Base-by-base conservation (phyloP, 345 rosid species). In the Linum usitatissimum region DNA sequence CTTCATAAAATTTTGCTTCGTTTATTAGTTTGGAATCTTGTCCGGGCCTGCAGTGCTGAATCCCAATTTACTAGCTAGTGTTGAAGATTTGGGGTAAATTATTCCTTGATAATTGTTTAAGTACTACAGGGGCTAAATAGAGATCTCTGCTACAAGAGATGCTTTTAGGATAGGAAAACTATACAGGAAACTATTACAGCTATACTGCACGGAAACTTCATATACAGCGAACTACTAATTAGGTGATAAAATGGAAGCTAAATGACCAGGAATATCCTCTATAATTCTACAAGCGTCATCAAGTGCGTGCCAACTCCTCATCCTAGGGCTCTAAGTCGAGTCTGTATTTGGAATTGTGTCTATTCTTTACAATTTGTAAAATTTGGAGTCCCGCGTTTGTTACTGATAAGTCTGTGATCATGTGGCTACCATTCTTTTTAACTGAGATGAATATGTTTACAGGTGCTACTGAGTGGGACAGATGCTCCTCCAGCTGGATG, bases 401-500 rank as follows among this genome's bases (percentile, higher is more conserved):
- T 45, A 10, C 17, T 45, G 14, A 45, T 3, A 12, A 45, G 51
- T 0, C 30, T 55, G 6, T 28, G 30, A 34, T 48, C 30, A n/a
- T 30, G 53, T 20, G 6, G 10, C 28, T 15, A 0, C 28, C 18
- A 21, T n/a, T 18, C 20, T 17, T 53, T 4, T 34, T 23, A 5
- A 34, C 13, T 39, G 8, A 55, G 57, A 31, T 8, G 59, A 42
- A 57, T 51, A 30, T 60, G 23, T 57, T n/a, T 38, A 60, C 80
- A 87, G 97, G 96, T 93, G 71, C 64, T 89, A 61, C 60, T 73
- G 65, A 79, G 82, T 34, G 88, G 79, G 66, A 73, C 57, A 70
- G 90, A 93, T 75, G 80, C 38, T 57, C 90, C 91, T 62, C 97
- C 96, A 17, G 70, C 73, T 53, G 85, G 81, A 64, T 87, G 94